Evolutionary conservation across 1,284 basidiomycete species (phyloP).

Genomic region (Laetiporus sulphureus): DNA sequence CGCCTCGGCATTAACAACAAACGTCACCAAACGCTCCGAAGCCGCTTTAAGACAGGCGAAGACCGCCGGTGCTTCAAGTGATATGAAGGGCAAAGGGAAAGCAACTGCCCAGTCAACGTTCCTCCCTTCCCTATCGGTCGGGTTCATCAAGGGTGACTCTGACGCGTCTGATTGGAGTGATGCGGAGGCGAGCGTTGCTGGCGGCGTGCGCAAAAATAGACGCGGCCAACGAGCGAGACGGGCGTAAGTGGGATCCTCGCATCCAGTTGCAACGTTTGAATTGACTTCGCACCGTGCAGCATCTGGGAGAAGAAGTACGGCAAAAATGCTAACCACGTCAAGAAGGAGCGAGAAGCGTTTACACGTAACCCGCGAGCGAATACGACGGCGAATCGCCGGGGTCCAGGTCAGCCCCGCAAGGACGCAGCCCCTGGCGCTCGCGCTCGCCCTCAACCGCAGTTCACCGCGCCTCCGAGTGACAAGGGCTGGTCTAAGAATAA

Average conservation of each 20-base stretch:
- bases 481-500: conserved; percentile 7
- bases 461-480: conserved; percentile 3
- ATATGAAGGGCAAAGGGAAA: conserved; percentile 13
- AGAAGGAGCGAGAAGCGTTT: conserved; percentile 44
- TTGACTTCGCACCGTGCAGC: conserved; percentile 33
- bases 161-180: conserved; percentile 72
- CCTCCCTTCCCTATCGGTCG: conserved; percentile 82
- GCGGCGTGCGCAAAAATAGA: conserved; percentile 63
- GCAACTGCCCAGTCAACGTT: conserved; percentile 60
- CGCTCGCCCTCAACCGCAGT: conserved; percentile 1
- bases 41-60: no score
- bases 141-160: conserved; percentile 77
- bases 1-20: no score
- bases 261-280: conserved; percentile 1
- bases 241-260: conserved; percentile 57
- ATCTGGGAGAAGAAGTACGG: conserved; percentile 99
- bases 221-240: conserved; percentile 87
- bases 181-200: conserved; percentile 50
- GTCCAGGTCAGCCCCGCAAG: background rate
- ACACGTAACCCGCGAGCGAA: conserved; percentile 11
- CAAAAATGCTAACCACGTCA: conserved; percentile 84
- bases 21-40: no score
- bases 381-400: background rate
- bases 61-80: conserved; percentile 5
- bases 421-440: conserved; percentile 1